These are phyloP conservation scores for Amaranthus tricolor DNA, from an alignment of 179 eudicot species.

Conservation along the genomic window DNA sequence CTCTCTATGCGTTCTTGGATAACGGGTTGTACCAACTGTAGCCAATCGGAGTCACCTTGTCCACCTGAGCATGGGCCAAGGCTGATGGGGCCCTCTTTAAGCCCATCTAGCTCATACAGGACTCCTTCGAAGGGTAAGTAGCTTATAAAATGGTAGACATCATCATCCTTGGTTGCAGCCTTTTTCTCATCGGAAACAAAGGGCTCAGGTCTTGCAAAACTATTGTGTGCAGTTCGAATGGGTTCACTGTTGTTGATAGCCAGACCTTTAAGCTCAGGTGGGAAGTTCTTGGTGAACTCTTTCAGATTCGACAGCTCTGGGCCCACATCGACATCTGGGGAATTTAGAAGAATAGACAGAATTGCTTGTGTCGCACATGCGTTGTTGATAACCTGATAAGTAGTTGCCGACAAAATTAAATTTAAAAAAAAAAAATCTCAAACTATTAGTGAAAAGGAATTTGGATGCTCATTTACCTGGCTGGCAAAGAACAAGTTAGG, in stretches of 20 bases:
- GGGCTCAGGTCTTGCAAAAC: conserved; percentile 96
- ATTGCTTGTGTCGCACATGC: conserved; percentile 99
- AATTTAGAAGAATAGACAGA: conserved; percentile 83
- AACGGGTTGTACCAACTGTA: conserved; percentile 72
- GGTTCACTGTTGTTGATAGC: conserved; percentile 99
- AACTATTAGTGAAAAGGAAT: not conserved
- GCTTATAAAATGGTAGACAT: conserved; percentile 95
- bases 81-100: conserved; percentile 94
- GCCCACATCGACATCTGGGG: conserved; percentile 89
- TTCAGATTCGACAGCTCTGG: conserved; percentile 74
- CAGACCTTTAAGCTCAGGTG: conserved; percentile 94
- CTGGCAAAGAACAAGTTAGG: conserved; percentile 95
- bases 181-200: conserved; percentile 91
- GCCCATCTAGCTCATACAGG: conserved; percentile 89
- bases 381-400: conserved; percentile 79
- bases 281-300: conserved; percentile 84
- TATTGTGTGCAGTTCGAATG: conserved; percentile 89
- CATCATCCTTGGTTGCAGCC: conserved; percentile 86
- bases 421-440: not conserved
- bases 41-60: conserved; percentile 77
- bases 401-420: not conserved
- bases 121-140: conserved; percentile 87
- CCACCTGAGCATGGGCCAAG: conserved; percentile 85
- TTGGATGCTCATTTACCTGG: conserved; percentile 49
- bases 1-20: conserved; percentile 88